These are phyloP conservation scores for Naganishia albida DNA, from an alignment of 1,284 basidiomycete genomes.

Conservation along the genomic window DNA sequence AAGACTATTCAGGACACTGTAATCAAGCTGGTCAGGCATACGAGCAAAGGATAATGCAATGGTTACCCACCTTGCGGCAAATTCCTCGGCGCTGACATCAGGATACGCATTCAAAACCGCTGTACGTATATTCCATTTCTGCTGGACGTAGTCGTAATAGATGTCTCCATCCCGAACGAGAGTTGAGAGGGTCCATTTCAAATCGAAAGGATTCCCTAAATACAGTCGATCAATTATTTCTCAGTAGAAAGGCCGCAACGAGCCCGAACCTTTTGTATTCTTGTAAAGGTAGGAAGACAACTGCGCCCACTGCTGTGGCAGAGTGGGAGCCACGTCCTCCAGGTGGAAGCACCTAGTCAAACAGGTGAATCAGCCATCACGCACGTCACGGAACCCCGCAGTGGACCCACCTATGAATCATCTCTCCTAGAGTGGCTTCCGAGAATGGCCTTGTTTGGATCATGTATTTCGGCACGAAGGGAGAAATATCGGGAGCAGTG, in stretches of 20 bases:
- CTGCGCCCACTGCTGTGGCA: slow-evolving; percentile 17
- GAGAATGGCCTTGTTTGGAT: slow-evolving; percentile 28
- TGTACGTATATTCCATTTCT: slow-evolving; percentile 21
- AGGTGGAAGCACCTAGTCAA: slow-evolving; percentile 28
- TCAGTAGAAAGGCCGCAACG: too few species aligned
- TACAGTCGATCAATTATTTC: background rate
- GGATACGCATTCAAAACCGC: slow-evolving; percentile 9
- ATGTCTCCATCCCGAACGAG: slow-evolving; percentile 24
- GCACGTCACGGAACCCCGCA: background rate
- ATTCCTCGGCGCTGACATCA: slow-evolving; percentile 18
- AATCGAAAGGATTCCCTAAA: slow-evolving; percentile 17
- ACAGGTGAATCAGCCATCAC: background rate
- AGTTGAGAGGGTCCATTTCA: slow-evolving; percentile 18
- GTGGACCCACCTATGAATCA: slow-evolving; percentile 15
- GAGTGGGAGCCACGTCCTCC: slow-evolving; percentile 5
- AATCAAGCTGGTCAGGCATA: background rate
- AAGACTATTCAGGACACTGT: slow-evolving; percentile 22
- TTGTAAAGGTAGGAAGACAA: slow-evolving; percentile 11
- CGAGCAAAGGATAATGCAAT: background rate
- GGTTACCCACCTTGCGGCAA: slow-evolving; percentile 17
- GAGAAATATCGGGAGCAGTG: slow-evolving; percentile 13
- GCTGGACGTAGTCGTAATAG: slow-evolving; percentile 5
- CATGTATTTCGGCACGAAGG: slow-evolving; percentile 13
- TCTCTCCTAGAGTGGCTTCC: background rate
- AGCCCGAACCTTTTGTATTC: slow-evolving; percentile 18